Conservation (phyloP, 257 asterid genomes). For the Gentiana dahurica region DNA sequence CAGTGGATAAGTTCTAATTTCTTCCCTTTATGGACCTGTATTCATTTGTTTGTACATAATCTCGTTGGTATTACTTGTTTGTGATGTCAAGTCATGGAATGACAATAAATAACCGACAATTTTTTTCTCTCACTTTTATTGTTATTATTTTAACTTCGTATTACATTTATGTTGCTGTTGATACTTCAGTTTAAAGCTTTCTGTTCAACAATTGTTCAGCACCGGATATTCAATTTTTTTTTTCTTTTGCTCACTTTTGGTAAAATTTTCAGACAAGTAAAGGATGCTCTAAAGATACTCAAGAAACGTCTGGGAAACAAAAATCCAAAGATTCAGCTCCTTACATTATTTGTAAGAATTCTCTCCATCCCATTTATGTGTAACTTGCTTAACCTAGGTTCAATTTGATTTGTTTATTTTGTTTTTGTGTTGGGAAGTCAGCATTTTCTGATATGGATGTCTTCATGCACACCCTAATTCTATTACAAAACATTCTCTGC, state of each 20-base stretch:
- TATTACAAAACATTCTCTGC: neutral
- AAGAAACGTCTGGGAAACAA: slow-evolving; percentile 81
- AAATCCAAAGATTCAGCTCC: slow-evolving; percentile 87
- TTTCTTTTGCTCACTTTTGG: slow-evolving; percentile 4
- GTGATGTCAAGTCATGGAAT: too few relatives aligned
- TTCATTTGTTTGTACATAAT: too few relatives aligned
- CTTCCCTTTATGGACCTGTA: too few relatives aligned
- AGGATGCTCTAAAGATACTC: slow-evolving; percentile 82
- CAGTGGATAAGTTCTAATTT: too few relatives aligned
- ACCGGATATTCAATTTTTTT: neutral
- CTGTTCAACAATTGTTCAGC: too few relatives aligned
- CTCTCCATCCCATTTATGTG: slow-evolving; percentile 6
- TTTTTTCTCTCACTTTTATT: too few relatives aligned
- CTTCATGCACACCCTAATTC: neutral
- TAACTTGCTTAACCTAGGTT: neutral
- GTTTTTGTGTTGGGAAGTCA: neutral
- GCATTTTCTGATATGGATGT: neutral
- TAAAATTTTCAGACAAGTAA: slow-evolving; percentile 62
- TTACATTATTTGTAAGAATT: slow-evolving; percentile 67
- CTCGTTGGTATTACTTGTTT: too few relatives aligned
- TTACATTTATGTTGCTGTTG: too few relatives aligned
- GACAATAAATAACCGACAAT: too few relatives aligned
- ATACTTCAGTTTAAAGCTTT: too few relatives aligned
- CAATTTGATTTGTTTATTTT: neutral
- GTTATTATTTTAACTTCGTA: too few relatives aligned